phyloP scores from a whole-genome alignment of 2,329 filamentous ascomycete genomes.

The Penicillium capsulatum region DNA sequence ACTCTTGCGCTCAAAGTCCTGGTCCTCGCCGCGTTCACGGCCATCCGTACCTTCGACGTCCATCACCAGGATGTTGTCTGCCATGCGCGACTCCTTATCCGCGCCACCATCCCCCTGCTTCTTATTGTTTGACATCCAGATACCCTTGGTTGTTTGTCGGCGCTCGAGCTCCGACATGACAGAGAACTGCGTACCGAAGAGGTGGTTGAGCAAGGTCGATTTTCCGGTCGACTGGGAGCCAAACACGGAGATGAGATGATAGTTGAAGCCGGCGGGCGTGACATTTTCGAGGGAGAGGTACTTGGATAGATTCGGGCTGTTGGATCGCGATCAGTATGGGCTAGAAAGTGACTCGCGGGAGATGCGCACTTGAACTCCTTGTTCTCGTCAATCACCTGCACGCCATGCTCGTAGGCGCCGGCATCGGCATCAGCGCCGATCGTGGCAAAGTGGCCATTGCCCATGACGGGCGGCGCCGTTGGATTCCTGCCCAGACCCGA shows the following conservation, averaged over 20 bases:
- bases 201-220: conserved; percentile 90
- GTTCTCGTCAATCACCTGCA: conserved; percentile 94
- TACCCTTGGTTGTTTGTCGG: conserved; percentile 96
- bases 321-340: conserved; percentile 12
- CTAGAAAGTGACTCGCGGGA: background rate
- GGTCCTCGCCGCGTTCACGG: conserved; percentile 91
- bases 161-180: conserved; percentile 96
- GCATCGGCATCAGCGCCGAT: conserved; percentile 37
- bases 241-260: conserved; percentile 98
- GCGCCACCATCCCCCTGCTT: conserved; percentile 40
- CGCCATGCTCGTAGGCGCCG: conserved; percentile 73
- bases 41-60: conserved; percentile 98
- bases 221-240: conserved; percentile 98
- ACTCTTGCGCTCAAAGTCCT: conserved; percentile 98
- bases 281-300: conserved; percentile 79
- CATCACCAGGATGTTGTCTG: conserved; percentile 98
- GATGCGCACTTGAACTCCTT: conserved; percentile 87
- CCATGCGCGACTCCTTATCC: conserved; percentile 61
- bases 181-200: conserved; percentile 93
- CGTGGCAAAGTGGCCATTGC: conserved; percentile 46
- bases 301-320: conserved; percentile 68
- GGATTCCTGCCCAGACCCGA: conserved; percentile 25
- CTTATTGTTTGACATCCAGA: conserved; percentile 99
- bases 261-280: conserved; percentile 91
- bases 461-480: conserved; percentile 38